phyloP scores from a whole-genome alignment of 768 basidiomycete genomes.

The Kwoniella dendrophila region DNA sequence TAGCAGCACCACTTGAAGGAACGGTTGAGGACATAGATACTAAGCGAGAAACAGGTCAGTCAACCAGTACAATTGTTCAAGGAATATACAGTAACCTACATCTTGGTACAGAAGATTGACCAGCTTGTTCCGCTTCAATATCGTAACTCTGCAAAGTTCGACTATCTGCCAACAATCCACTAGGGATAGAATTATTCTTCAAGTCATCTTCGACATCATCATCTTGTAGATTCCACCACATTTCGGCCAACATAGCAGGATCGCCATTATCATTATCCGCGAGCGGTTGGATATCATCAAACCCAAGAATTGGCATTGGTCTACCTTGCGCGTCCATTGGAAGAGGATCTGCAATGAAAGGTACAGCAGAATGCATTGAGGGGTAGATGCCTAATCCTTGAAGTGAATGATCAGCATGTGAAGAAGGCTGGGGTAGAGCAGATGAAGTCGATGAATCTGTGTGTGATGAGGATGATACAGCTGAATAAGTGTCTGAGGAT shows the following conservation, averaged over 20 bases:
- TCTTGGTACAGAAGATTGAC: neutral
- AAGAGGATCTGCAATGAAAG: constrained; percentile 19
- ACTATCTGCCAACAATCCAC: constrained; percentile 5
- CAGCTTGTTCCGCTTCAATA: constrained; percentile 2
- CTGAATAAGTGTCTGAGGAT: neutral
- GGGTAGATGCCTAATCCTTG: constrained; percentile 2
- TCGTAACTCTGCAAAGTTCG: constrained; percentile 13
- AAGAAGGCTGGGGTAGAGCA: neutral
- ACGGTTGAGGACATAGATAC: neutral
- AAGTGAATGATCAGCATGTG: neutral
- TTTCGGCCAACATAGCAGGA: constrained; percentile 14
- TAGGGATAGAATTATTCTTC: constrained; percentile 2
- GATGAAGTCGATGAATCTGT: neutral
- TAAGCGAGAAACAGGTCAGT: neutral
- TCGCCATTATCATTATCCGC: constrained; percentile 11
- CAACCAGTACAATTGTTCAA: neutral
- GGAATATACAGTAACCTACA: neutral
- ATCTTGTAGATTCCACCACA: constrained; percentile 24
- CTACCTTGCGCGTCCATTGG: constrained; percentile 19
- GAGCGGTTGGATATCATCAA: constrained; percentile 18
- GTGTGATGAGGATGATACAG: neutral
- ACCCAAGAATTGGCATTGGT: constrained; percentile 18
- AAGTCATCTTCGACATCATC: constrained; percentile 5
- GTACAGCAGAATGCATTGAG: constrained; percentile 7
- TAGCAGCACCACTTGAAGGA: neutral